Conservation (phyloP, 176 grass and related monocot genomes). For the Lolium rigidum region DNA sequence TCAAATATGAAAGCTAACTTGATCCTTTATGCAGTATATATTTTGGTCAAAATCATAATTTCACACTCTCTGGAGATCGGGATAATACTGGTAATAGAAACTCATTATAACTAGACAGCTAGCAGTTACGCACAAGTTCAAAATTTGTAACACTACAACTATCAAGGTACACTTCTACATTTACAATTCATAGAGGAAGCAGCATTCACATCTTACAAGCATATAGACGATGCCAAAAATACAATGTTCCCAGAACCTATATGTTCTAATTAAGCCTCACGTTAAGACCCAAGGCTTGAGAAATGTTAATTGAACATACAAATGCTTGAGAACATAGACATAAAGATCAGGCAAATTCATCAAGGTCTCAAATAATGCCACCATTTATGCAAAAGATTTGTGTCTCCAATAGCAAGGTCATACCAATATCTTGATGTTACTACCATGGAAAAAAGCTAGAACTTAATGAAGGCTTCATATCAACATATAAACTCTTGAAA, state of each 20-base stretch:
- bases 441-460: background rate
- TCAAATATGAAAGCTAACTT: constrained; percentile 1
- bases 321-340: background rate
- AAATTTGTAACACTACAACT: constrained; percentile 25
- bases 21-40: background rate
- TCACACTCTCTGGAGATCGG: background rate
- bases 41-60: constrained; percentile 21
- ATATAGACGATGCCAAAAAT: background rate
- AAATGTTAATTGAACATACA: background rate
- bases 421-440: background rate
- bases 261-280: constrained; percentile 8
- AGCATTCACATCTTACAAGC: constrained; percentile 8
- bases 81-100: background rate
- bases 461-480: constrained; percentile 4
- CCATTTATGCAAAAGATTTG: background rate
- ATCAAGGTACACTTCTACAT: background rate
- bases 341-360: background rate
- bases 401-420: background rate
- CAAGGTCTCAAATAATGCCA: background rate
- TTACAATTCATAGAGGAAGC: background rate
- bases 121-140: background rate
- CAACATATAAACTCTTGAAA: constrained; percentile 31
- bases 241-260: background rate
- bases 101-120: background rate
- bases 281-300: background rate